Evolutionary conservation across 2,329 filamentous ascomycete species (phyloP), one percentile per base, ranked within the genome.

Genomic region (Simplicillium aogashimaense): DNA sequence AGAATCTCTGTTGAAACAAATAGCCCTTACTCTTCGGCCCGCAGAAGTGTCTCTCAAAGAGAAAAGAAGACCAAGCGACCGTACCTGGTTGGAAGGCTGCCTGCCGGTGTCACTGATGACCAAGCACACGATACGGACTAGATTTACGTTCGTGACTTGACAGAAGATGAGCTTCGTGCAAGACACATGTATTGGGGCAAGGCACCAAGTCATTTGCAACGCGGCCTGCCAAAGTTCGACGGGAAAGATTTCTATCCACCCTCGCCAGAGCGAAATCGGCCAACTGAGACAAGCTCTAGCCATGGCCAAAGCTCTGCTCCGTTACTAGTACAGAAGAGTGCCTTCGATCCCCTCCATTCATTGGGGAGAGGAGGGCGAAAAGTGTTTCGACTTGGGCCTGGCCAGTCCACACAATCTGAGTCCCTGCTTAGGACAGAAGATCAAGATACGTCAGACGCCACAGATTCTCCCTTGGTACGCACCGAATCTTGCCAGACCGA

Each of bases 201-300:
- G 34, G 68, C 71, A 13, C 67, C 75, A 33, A 64, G 59, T 25
- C 65, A 69, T 46, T 63, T 65, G 11, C 63, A 70, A 37, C 65
- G 61, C 29, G 72, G 74, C 2, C 59, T 80, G 32, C 76, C 77
- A 29, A 80, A 76, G 53, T 82, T 77, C 48, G 76, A 81, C 47
- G 76, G 78, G 17, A 78, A 76, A 53, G 68, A 80, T 52, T 81
- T 81, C 48, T 81, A 79, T 45, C 73, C 70, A 25, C 60, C 73
- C 3, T 78, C 76, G 1, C 72, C 74, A 1, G 53, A 57, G 45
- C 74, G 72, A 51, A 50, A 57, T 29, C 45, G 44, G 25, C 46
- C 47, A 9, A 17, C 43, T 3, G 42, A 44, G 14, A 30, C 35
- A 15, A 14, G 13, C 12, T 34, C 37, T 3, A 36, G 14, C 6